Base-by-base conservation (phyloP, 1,284 basidiomycete species). In the Rhodotorula sp. region DNA sequence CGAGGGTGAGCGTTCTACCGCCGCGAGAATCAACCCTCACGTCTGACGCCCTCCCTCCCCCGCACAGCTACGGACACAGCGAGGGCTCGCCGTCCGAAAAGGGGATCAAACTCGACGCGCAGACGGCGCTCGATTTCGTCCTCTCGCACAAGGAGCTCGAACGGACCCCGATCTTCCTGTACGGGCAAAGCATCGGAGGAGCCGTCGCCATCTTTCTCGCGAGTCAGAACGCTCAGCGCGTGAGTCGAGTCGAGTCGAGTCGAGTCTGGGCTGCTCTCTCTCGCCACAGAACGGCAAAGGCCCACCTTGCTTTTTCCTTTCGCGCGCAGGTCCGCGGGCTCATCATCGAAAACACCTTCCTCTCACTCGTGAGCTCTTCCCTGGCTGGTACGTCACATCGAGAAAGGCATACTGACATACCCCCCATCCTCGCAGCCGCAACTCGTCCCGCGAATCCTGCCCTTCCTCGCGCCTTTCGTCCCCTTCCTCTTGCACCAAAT, bases 141-240 rank as follows among this genome's bases (percentile, higher is more conserved):
- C 84, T 84, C 2, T 84, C 86, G 0, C 88, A 97, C 80, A 87
- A 89, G 0, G 79, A 84, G 14, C 85, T 97, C 18, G 85, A 87
- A 47, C 82, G 85, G 65, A 90, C 91, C 2, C 85, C 86, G 21
- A 64, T 73, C 45, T 73, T 60, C 60, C 58, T 95, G 0, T 98
- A 93, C 78, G 95, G 95, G 0, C 95, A 98, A 81, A 94, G 91
- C 12, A 92, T 99, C 45, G 95, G 95, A 21, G 95, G 95, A n/a
- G 95, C 95, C 0, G 94, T 98, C 2, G 86, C 91, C 19, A 90
- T 97, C 64, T 90, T 95, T 80, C 87, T 97, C 7, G 91, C 91
- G 0, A 89, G 88, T 67, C 86, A 87, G 52, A 95, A 95, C 79
- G 87, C 90, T 0, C 82, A 85, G 43, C 86, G 87, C 77, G 72